Percentiles rank a stretch among this genome's conserved stretches.
These are phyloP conservation scores for Penicillium sp. DNA, from an alignment of 2,329 filamentous ascomycete genomes.

Conservation along the genomic window DNA sequence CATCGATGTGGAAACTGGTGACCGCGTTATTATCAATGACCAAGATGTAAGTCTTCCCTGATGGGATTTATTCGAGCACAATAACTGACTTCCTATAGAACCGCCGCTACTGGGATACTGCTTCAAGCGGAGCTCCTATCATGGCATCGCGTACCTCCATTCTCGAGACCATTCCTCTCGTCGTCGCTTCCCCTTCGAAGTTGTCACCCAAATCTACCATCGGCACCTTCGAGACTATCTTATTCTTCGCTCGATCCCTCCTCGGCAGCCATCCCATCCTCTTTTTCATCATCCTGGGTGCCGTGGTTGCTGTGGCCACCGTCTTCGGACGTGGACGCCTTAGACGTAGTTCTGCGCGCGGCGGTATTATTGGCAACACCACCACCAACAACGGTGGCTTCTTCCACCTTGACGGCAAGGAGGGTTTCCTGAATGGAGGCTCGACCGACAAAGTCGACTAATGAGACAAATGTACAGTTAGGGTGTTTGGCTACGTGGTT, in stretches of 20 bases:
- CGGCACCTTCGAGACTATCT: constrained; percentile 47
- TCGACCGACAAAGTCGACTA: constrained; percentile 50
- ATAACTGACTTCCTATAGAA: constrained; percentile 56
- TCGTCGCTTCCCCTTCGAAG: constrained; percentile 51
- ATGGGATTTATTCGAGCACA: not conserved
- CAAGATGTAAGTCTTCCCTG: constrained; percentile 71
- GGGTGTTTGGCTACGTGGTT: constrained; percentile 27
- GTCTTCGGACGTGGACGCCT: constrained; percentile 37
- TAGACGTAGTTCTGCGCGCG: constrained; percentile 30
- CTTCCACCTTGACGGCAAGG: constrained; percentile 51
- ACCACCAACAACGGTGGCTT: constrained; percentile 40
- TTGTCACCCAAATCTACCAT: constrained; percentile 52
- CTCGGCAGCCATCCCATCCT: constrained; percentile 46
- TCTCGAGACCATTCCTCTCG: constrained; percentile 69
- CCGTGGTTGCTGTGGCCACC: constrained; percentile 35
- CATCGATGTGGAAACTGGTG: constrained; percentile 79
- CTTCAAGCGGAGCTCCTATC: constrained; percentile 84
- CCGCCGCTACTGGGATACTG: constrained; percentile 92
- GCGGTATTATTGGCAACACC: constrained; percentile 39
- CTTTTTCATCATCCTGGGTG: constrained; percentile 41
- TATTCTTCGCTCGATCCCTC: constrained; percentile 48
- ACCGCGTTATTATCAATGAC: constrained; percentile 94
- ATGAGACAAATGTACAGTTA: constrained; percentile 36
- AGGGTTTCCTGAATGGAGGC: constrained; percentile 46
- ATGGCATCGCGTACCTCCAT: constrained; percentile 86